Evolutionary conservation across 2,329 filamentous ascomycete genomes (phyloP), one percentile per base, ranked within the genome.

Genomic region (Incumbomyces lentus): DNA sequence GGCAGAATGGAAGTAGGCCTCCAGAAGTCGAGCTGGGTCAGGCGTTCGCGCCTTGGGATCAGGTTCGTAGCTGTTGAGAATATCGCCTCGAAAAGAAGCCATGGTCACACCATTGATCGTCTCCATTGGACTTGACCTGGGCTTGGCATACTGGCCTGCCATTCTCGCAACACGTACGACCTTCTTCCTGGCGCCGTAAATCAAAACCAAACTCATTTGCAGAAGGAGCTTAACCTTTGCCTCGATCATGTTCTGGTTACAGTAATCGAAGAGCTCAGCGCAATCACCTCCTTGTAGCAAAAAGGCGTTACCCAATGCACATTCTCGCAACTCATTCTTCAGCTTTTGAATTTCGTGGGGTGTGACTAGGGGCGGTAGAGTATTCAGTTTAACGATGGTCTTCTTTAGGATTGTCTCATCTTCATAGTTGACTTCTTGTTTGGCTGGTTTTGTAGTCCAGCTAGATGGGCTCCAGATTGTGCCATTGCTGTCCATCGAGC

Each of bases 121-220:
- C 69, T 98, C 92, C 32, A 80, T 89, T 0, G 90, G 85, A 57
- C 83, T 94, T 3, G 87, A 95, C 47, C 92, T 75, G 2, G 90
- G 92, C 68, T 98, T 98, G 26, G 92, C 92, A 61, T 95, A 98
- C 72, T 98, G 92, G 2, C 92, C 92, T 11, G 92, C 92, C 81
- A 96, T 95, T 50, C 92, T 81, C 13, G 87, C 92, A 59, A 98
- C 94, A 56, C 92, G 81, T 40, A 98, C 87, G 3, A 98, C 88
- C 5, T 86, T 85, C 60, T 82, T 81, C 58, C 82, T 80, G 18
- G 74, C 73, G 32, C 69, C 92, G 83, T 89, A 95, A 63, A 96
- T 89, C 50, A 98, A 74, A 1, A 98, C 86, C 57, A 98, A 70
- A 55, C 86, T 94, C 90, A 98, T 96, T 69, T 98, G 92, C 49